Percentiles rank a stretch among this genome's conserved stretches.
These are phyloP conservation scores for Cytospora mali DNA, from an alignment of 2,329 filamentous ascomycete species.

Conservation along the genomic window DNA sequence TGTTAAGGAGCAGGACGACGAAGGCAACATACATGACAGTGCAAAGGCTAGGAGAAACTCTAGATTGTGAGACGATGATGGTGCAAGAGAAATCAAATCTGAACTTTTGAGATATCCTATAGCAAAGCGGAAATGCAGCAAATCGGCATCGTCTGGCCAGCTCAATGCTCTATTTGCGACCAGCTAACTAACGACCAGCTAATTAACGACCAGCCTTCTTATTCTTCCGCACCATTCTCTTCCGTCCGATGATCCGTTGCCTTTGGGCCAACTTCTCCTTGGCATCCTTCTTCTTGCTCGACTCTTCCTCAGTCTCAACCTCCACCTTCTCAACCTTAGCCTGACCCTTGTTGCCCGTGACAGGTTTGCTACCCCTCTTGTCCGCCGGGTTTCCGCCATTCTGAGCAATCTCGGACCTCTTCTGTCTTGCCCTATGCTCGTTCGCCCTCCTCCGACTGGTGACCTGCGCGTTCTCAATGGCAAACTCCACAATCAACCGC, in stretches of 20 bases:
- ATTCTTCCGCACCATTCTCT: conserved; percentile 77
- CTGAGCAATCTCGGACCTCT: conserved; percentile 23
- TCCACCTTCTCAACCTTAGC: conserved; percentile 30
- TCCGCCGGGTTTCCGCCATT: conserved; percentile 36
- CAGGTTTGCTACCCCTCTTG: conserved; percentile 26
- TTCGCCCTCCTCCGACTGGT: conserved; percentile 74
- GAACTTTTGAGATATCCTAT: conserved; percentile 11
- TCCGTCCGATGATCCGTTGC: conserved; percentile 83
- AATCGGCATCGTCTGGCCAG: neutral
- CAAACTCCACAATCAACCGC: conserved; percentile 91
- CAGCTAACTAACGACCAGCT: no score
- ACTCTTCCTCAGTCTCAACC: conserved; percentile 4
- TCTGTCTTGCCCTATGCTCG: conserved; percentile 49
- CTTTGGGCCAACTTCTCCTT: conserved; percentile 47
- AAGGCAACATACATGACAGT: conserved; percentile 74
- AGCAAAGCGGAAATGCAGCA: conserved; percentile 2
- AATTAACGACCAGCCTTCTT: conserved; percentile 42
- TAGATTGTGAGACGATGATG: conserved; percentile 41
- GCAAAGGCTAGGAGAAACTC: conserved; percentile 39
- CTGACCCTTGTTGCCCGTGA: conserved; percentile 32
- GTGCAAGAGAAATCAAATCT: neutral
- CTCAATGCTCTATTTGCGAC: conserved; percentile 9
- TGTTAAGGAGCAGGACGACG: conserved; percentile 79
- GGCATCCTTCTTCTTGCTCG: conserved; percentile 32
- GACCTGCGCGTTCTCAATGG: conserved; percentile 96